Evolutionary conservation across 2,329 filamentous ascomycete species (phyloP), one percentile per base, ranked within the genome.

Genomic region (Epichloe coenophiala): DNA sequence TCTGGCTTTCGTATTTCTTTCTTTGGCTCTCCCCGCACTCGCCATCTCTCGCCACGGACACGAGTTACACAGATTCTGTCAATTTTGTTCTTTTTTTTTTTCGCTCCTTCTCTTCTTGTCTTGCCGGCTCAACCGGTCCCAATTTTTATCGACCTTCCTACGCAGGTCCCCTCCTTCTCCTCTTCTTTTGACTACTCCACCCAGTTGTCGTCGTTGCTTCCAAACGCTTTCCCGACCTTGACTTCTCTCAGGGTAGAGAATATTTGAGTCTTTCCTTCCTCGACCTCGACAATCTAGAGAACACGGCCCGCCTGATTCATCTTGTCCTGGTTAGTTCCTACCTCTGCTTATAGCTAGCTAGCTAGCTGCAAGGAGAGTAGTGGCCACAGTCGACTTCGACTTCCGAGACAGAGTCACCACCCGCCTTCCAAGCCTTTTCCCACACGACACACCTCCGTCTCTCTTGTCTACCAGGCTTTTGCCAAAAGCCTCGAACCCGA

Each of bases 251-350:
- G 35, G 4, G 33, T 33, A 17, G 35, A 39, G 12, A 13, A 40
- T 8, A 40, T 21, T 21, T 39, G 15, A 42, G 50, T 51, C 50
- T 27, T 31, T 48, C 50, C 40, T 51, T 48, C 45, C 40, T 37
- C 44, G 33, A 21, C 33, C 7, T 19, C 45, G 40, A 44, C 27
- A 15, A 9, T 9, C 36, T 40, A 6, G 21, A 31, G n/a, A 33
- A 15, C 21, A 15, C 21, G 15, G 11, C 4, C 13, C 27, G 39
- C 17, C 40, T 4, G 31, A 19, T 21, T 33, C 37, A 23, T 39
- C 31, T 36, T 37, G 7, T 41, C 35, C 27, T 13, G 5, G 21
- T 43, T 41, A 36, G 21, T 39, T 48, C 48, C 48, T 39, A 35
- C 48, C 42, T 13, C 42, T 45, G 33, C 17, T 15, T 9, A 21